Evolutionary conservation across 1,139 yeast species (phyloP).

Genomic region (Yamadazyma songkhlaensis): DNA sequence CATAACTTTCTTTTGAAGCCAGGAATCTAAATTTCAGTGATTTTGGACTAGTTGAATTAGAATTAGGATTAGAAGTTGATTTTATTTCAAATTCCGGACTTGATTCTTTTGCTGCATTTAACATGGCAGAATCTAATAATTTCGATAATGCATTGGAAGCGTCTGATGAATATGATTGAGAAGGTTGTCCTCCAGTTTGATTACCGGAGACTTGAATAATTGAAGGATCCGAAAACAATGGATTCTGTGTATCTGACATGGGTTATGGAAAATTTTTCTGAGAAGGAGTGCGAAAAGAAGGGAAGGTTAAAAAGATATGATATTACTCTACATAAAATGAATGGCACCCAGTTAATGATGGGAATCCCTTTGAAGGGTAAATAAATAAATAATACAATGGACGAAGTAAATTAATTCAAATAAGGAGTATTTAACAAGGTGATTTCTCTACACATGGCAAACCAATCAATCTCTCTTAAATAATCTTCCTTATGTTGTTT

Average conservation of each 20-base stretch:
- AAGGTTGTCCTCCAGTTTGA: neutral
- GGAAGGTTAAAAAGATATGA: neutral
- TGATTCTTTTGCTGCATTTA: slow-evolving; percentile 48
- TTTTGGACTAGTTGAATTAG: slow-evolving; percentile 18
- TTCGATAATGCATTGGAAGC: slow-evolving; percentile 42
- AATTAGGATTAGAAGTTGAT: slow-evolving; percentile 7
- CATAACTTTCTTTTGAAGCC: slow-evolving; percentile 14
- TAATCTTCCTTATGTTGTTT: slow-evolving; percentile 17
- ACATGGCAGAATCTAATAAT: slow-evolving; percentile 41
- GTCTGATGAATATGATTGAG: slow-evolving; percentile 11
- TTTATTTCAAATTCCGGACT: slow-evolving; percentile 36
- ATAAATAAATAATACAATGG: slow-evolving; percentile 1
- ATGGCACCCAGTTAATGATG: too few species aligned
- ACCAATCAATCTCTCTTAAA: slow-evolving; percentile 83
- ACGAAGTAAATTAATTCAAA: slow-evolving; percentile 14
- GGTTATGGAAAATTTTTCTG: slow-evolving; percentile 7
- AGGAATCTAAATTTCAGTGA: slow-evolving; percentile 11
- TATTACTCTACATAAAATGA: too few species aligned
- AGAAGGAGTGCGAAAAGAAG: neutral
- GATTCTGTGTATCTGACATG: slow-evolving; percentile 12
- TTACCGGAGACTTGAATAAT: slow-evolving; percentile 20
- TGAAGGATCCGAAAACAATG: slow-evolving; percentile 33
- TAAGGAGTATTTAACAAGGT: slow-evolving; percentile 70
- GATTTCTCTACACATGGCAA: slow-evolving; percentile 82
- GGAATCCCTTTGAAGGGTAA: too few species aligned